Evolutionary conservation across 441 rosid species (phyloP).

Genomic region (Jatropha podagrica): DNA sequence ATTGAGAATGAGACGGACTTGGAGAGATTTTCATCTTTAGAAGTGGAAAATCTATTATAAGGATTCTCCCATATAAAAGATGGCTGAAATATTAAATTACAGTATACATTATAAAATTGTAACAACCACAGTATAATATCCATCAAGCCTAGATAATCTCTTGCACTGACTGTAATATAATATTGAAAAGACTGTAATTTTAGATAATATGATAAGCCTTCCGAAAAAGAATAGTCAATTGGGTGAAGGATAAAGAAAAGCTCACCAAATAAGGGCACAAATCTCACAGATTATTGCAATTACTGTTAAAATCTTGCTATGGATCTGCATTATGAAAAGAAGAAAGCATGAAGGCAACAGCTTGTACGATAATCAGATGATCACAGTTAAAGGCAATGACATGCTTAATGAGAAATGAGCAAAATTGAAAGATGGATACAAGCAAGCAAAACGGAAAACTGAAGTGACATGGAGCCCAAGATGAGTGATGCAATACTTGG

Average conservation of each 20-base stretch:
- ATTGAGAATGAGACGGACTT: background rate
- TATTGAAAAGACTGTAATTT: background rate
- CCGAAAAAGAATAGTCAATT: background rate
- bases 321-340: constrained; percentile 55
- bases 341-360: background rate
- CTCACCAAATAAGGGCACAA: constrained; percentile 87
- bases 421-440: background rate
- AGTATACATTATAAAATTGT: background rate
- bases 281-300: constrained; percentile 77
- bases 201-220: background rate
- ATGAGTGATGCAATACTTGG: background rate
- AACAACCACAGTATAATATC: background rate
- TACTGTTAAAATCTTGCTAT: constrained; percentile 70
- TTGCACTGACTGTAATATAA: background rate
- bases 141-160: background rate
- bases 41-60: background rate
- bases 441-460: background rate
- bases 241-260: constrained; percentile 15
- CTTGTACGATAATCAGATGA: background rate
- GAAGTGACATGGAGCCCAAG: background rate
- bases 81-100: background rate
- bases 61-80: background rate
- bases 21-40: background rate
- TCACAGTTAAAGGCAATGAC: background rate
- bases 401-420: background rate